A percentile compares a stretch with the other conserved stretches of the same genome.
Conservation (phyloP, 2,329 filamentous ascomycete genomes). For the Curvularia sp. region DNA sequence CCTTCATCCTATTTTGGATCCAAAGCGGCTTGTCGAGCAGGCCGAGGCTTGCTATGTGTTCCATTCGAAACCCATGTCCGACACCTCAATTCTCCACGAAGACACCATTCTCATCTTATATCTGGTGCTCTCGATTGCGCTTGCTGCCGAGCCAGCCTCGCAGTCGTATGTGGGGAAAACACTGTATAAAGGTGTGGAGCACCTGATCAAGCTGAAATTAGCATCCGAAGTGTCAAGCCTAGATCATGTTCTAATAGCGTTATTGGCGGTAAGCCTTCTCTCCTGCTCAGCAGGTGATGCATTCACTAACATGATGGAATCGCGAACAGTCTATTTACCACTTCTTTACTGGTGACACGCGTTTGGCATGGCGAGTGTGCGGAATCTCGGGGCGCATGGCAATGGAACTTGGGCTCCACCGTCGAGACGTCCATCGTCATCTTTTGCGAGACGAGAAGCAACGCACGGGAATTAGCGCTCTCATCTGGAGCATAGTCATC, state of each 20-base stretch:
- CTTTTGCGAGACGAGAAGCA: slow-evolving; percentile 3
- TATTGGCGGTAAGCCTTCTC: not conserved
- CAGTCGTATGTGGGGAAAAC: slow-evolving; percentile 1
- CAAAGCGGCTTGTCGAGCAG: slow-evolving; percentile 3
- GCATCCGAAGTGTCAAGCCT: slow-evolving; percentile 1
- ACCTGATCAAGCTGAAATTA: slow-evolving; percentile 1
- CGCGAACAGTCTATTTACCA: not conserved
- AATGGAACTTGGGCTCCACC: slow-evolving; percentile 1
- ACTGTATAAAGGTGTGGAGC: not conserved
- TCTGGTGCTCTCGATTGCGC: not conserved
- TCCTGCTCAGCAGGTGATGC: not conserved
- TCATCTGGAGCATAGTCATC: slow-evolving; percentile 1
- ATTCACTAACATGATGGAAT: not conserved
- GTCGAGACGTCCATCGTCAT: not conserved
- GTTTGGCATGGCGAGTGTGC: slow-evolving; percentile 1
- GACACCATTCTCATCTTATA: not conserved
- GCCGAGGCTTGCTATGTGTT: slow-evolving; percentile 1
- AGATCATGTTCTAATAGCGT: slow-evolving; percentile 3
- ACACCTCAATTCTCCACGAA: slow-evolving; percentile 1
- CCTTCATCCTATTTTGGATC: slow-evolving; percentile 3
- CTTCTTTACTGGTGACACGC: slow-evolving; percentile 1
- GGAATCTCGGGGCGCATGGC: slow-evolving; percentile 3
- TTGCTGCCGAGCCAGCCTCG: slow-evolving; percentile 1
- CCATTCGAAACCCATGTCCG: not conserved
- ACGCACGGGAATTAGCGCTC: not conserved